A percentile compares a stretch with the other conserved stretches of the same genome.
These are phyloP conservation scores for Plantago ovata DNA, from an alignment of 257 asterid genomes.

Conservation along the genomic window DNA sequence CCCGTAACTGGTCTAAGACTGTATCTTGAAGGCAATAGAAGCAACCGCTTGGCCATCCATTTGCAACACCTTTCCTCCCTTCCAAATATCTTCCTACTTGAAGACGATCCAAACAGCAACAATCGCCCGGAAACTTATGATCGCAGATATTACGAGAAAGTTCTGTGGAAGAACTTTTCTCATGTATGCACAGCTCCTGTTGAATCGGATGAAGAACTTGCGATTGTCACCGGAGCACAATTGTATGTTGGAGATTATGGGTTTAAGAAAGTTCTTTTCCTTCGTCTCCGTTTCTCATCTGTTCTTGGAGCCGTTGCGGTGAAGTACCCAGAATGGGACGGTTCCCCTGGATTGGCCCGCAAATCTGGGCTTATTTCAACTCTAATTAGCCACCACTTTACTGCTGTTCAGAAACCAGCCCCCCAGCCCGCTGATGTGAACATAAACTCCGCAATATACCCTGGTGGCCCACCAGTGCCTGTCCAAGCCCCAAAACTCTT, in stretches of 20 bases:
- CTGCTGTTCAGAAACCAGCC: conserved; percentile 70
- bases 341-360: conserved; percentile 82
- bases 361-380: conserved; percentile 96
- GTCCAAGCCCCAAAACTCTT: conserved; percentile 68
- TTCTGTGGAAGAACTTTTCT: conserved; percentile 96
- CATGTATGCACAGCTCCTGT: conserved; percentile 96
- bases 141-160: conserved; percentile 76
- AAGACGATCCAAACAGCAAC: conserved; percentile 63
- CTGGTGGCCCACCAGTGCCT: conserved; percentile 93
- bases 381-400: conserved; percentile 81
- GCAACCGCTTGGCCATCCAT: conserved; percentile 93
- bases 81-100: conserved; percentile 74
- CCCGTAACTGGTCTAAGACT: conserved; percentile 91
- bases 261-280: conserved; percentile 76
- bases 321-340: conserved; percentile 93
- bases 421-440: conserved; percentile 90
- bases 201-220: conserved; percentile 80
- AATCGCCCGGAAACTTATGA: conserved; percentile 58
- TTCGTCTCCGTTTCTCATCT: conserved; percentile 65
- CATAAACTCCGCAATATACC: conserved; percentile 89
- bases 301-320: conserved; percentile 65
- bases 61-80: conserved; percentile 93
- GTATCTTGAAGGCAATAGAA: conserved; percentile 90
- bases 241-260: conserved; percentile 74
- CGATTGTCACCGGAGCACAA: conserved; percentile 86